A percentile compares a stretch with the other conserved stretches of the same genome.
phyloP scores from a whole-genome alignment of 495 filamentous ascomycete species.

The Talaromyces liani region DNA sequence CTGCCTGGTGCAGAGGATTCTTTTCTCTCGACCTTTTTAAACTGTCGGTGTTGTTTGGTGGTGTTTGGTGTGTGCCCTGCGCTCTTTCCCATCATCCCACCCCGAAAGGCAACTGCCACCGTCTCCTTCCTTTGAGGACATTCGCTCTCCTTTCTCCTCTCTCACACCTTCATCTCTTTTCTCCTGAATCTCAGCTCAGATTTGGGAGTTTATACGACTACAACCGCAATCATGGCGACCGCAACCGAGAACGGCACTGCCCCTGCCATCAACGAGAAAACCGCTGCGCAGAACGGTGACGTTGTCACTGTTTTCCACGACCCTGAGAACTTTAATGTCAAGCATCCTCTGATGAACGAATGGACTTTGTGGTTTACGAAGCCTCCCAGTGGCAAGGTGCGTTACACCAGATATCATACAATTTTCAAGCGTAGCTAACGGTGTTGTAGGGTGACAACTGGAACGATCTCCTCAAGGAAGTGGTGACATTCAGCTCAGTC shows the following conservation, averaged over 20 bases:
- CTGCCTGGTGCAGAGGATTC: constrained; percentile 40
- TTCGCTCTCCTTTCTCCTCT: neutral
- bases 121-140: neutral
- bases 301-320: constrained; percentile 91
- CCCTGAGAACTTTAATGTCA: constrained; percentile 97
- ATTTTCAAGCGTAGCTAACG: neutral
- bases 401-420: constrained; percentile 12
- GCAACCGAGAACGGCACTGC: constrained; percentile 34
- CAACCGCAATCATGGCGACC: constrained; percentile 28
- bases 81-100: constrained; percentile 12
- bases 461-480: constrained; percentile 96
- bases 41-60: neutral
- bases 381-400: constrained; percentile 90
- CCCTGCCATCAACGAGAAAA: constrained; percentile 36
- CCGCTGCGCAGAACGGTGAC: constrained; percentile 40
- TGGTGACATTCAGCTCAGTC: constrained; percentile 95
- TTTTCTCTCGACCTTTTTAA: constrained; percentile 5
- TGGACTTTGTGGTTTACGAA: constrained; percentile 99
- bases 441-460: constrained; percentile 79
- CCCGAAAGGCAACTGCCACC: constrained; percentile 17
- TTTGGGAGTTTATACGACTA: neutral
- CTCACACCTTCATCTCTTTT: neutral
- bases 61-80: constrained; percentile 8
- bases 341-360: constrained; percentile 90
- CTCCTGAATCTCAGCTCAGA: constrained; percentile 2